Percentiles rank a stretch among this genome's conserved stretches.
phyloP scores from a whole-genome alignment of 305 asterid genomes.

The Fraxinus sp. region DNA sequence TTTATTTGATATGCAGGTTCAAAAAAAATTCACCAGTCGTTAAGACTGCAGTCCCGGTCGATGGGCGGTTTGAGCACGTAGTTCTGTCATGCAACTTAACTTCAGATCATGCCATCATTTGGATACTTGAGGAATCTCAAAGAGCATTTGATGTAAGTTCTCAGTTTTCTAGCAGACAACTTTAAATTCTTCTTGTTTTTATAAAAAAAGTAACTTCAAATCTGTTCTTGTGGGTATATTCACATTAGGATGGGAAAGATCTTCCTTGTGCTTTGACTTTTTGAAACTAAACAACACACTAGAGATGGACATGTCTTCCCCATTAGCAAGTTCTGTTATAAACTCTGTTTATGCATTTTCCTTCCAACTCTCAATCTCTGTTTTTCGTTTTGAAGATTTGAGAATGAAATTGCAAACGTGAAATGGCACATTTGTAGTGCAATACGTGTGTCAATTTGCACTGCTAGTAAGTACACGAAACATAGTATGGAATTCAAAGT shows the following conservation, averaged over 20 bases:
- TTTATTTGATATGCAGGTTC: constrained; percentile 48
- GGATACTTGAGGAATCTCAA: constrained; percentile 75
- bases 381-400: background rate
- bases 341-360: background rate
- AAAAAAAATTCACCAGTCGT: constrained; percentile 70
- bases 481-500: background rate
- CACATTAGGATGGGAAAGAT: background rate
- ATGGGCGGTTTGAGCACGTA: constrained; percentile 96
- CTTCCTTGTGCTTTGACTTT: background rate
- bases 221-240: background rate
- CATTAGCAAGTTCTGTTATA: background rate
- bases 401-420: background rate
- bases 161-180: constrained; percentile 6
- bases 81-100: constrained; percentile 85
- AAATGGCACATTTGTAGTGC: background rate
- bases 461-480: background rate
- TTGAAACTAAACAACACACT: background rate
- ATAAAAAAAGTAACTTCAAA: background rate
- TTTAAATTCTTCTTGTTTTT: background rate
- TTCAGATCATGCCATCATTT: constrained; percentile 74
- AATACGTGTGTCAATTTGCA: background rate
- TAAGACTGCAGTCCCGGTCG: constrained; percentile 95
- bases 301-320: background rate
- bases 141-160: constrained; percentile 71
- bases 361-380: background rate